A percentile compares a stretch with the other conserved stretches of the same genome.
Evolutionary conservation across 129 eudicot genomes (phyloP).

Genomic region (Centaurea solstitialis): DNA sequence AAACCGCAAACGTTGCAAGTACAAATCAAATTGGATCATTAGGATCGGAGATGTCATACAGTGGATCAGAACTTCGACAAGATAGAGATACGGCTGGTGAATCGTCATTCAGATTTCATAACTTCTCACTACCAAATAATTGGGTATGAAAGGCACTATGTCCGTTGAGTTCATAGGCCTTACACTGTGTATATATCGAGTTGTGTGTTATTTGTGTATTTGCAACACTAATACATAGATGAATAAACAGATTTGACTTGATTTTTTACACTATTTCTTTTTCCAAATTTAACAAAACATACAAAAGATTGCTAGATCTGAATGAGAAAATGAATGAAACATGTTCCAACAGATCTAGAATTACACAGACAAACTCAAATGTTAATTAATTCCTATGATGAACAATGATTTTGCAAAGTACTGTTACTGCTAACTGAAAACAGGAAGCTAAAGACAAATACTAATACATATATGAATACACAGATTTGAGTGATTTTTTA

Average conservation of each 20-base stretch:
- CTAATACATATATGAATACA: too few relatives aligned
- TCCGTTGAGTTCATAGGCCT: not conserved
- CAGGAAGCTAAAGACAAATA: too few relatives aligned
- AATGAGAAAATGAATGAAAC: too few relatives aligned
- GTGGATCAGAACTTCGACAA: conserved; percentile 27
- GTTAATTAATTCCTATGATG: not conserved
- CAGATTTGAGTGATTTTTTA: too few relatives aligned
- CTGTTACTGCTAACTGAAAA: too few relatives aligned
- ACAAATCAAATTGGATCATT: conserved; percentile 35
- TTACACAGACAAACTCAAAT: too few relatives aligned
- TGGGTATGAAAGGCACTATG: conserved; percentile 44
- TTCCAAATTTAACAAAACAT: not conserved
- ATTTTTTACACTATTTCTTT: not conserved
- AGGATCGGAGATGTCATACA: conserved; percentile 1
- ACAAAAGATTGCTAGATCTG: not conserved
- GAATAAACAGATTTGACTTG: not conserved
- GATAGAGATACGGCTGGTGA: conserved; percentile 80
- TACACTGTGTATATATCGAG: not conserved
- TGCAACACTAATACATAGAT: not conserved
- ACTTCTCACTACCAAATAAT: conserved; percentile 56
- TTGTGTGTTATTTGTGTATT: not conserved
- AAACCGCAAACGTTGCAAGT: conserved; percentile 28
- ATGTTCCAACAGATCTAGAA: too few relatives aligned
- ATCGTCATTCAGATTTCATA: conserved; percentile 68
- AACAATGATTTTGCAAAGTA: not conserved